Base-by-base conservation (phyloP, 352 stramenopile genomes). In the Pythium insidiosum region DNA sequence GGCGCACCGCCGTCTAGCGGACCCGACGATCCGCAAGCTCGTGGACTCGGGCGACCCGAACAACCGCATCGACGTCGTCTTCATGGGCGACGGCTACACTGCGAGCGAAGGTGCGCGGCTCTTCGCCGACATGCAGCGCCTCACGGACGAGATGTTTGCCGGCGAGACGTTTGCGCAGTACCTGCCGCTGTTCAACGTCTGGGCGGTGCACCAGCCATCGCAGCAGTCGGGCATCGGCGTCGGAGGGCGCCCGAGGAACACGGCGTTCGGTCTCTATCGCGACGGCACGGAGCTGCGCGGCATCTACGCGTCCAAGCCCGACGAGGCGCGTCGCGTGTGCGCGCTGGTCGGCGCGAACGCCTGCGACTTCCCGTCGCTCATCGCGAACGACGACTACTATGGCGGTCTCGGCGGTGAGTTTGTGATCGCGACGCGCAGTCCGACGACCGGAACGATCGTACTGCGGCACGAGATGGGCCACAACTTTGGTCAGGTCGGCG, bases 61-160 rank as follows among this genome's bases (percentile, higher is more conserved):
- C 43, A 68, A 72, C 50, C 59, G 62, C 30, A 72, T 68, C 35
- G 62, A 68, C 38, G 52, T 74, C n/a, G 59, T 74, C 10, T 74
- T 74, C 43, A 68, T 74, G 58, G 53, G 54, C 24, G 64, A 74
- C 38, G 64, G 60, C 15, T 74, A 74, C 61, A 69, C 59, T 3
- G 13, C 30, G 10, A 16, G 6, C 21, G 60, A 74, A 25, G 20
- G 51, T 20, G 33, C 43, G n/a, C 19, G 21, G 12, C 70, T 74
- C 51, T 66, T 60, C 26, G 46, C 51, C 22, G 64, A 74, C 55
- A 66, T 71, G 1, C 5, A 55, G 26, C 60, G 60, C 1, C 39
- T 74, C 33, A 69, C 53, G 7, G 21, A 53, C 47, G 64, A 74
- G 23, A 68, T 70, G 56, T 69, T 69, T 36, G 56, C 47, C 11